Evolutionary conservation across 805 yeast species (phyloP).

Genomic region (Nakazawaea siamensis): DNA sequence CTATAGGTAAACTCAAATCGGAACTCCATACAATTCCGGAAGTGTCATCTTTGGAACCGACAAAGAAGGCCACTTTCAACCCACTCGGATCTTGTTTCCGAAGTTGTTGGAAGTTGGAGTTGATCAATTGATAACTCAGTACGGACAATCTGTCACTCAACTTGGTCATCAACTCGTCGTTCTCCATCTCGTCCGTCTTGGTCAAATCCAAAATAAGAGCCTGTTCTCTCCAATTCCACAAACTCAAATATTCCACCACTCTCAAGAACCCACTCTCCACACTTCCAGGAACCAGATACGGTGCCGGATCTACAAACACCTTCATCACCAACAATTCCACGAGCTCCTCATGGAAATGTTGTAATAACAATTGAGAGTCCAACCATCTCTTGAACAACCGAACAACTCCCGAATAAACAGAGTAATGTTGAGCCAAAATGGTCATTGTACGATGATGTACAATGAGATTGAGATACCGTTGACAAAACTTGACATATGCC

Average conservation of each 20-base stretch:
- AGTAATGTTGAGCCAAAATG: slow-evolving; percentile 62
- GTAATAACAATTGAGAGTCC: slow-evolving; percentile 66
- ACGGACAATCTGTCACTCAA: slow-evolving; percentile 56
- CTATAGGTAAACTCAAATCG: slow-evolving; percentile 55
- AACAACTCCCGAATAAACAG: slow-evolving; percentile 69
- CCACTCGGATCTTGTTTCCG: slow-evolving; percentile 80
- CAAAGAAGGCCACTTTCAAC: slow-evolving; percentile 67
- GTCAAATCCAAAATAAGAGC: slow-evolving; percentile 75
- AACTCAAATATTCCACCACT: slow-evolving; percentile 57
- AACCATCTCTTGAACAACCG: slow-evolving; percentile 87
- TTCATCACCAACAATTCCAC: slow-evolving; percentile 76
- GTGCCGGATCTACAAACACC: slow-evolving; percentile 81
- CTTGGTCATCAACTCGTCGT: slow-evolving; percentile 28
- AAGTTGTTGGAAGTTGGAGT: slow-evolving; percentile 54
- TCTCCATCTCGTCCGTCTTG: slow-evolving; percentile 33
- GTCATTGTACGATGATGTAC: slow-evolving; percentile 79
- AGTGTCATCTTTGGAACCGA: slow-evolving; percentile 79
- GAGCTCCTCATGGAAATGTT: slow-evolving; percentile 70
- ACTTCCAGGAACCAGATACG: slow-evolving; percentile 76
- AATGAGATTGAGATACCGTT: slow-evolving; percentile 55
- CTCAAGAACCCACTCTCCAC: slow-evolving; percentile 77
- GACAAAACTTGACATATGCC: slow-evolving; percentile 55
- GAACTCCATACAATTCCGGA: slow-evolving; percentile 74
- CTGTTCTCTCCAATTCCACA: slow-evolving; percentile 94
- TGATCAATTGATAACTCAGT: slow-evolving; percentile 52